Evolutionary conservation across 73 alveolate species (phyloP), one percentile per base, ranked within the genome.

Genomic region (Paramecium octaurelia): DNA sequence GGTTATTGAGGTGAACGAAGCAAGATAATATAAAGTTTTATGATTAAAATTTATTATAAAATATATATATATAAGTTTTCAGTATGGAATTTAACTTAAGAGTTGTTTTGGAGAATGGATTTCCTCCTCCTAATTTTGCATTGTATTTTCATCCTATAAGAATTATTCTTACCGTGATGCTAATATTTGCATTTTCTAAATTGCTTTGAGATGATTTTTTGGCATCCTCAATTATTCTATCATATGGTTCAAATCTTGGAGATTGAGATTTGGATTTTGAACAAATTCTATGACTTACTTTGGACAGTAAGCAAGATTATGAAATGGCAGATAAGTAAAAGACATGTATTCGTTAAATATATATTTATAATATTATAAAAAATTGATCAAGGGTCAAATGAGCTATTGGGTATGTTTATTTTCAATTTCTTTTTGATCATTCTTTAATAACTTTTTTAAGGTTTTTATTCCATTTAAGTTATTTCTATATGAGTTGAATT

Each of bases 321-420:
- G 70, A 80, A 80, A 80, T 31, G 91, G 91, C 43, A 48, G 43
- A 43, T 80, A 80, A 24, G 91, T 23, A 23, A 80, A 20, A 24
- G 70, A 48, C 70, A 80, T 80, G 31, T 80, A 46, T 80, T 80
- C 91, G 91, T 80, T 80, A 80, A 80, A 80, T 54, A 54, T 68
- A 68, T 68, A 68, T 68, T 64, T 64, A 64, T 31, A 64, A 27
- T 64, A 31, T 64, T 64, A 64, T 64, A 64, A 64, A 64, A 27
- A 64, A 64, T 31, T 31, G 46, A 31, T 64, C 84, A 64, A 64
- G 84, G 84, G 16, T 64, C 84, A 64, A 64, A 64, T 64, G 48
- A 64, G 84, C 84, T 64, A 27, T 64, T 34, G 1, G 50, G 84
- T 12, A 64, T 64, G n/a, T 64, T 27, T 9, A 64, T 64, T 64